phyloP scores from a whole-genome alignment of 176 grass and related monocot genomes.

The Phragmites australis region DNA sequence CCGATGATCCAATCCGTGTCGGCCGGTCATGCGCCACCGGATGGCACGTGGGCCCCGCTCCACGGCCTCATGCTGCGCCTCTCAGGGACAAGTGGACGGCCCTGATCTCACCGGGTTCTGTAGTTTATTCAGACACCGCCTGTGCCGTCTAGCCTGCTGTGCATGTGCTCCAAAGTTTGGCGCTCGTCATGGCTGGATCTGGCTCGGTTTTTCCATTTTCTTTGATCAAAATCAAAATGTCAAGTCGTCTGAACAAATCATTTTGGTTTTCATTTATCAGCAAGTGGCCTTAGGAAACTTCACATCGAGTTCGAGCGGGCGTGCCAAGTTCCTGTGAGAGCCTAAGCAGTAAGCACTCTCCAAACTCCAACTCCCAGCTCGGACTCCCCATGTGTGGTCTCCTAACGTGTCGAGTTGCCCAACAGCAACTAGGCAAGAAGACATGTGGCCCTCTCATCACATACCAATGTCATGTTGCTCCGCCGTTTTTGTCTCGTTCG shows the following conservation, averaged over 20 bases:
- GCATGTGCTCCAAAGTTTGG: conserved; percentile 30
- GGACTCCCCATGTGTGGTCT: conserved; percentile 48
- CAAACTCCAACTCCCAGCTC: too few species aligned
- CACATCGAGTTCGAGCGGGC: too few species aligned
- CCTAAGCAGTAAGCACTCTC: too few species aligned
- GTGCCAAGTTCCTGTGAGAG: too few species aligned
- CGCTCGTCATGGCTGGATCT: conserved; percentile 24
- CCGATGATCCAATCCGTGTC: conserved; percentile 45
- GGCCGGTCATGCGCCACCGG: conserved; percentile 24
- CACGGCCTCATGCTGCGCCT: background rate
- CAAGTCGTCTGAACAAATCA: too few species aligned
- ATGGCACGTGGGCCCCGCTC: background rate
- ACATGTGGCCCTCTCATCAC: conserved; percentile 47
- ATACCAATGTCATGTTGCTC: conserved; percentile 11
- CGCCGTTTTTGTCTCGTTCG: conserved; percentile 23
- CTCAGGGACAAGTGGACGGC: conserved; percentile 20
- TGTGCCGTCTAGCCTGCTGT: background rate
- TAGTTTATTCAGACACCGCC: conserved; percentile 5
- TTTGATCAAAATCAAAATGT: too few species aligned
- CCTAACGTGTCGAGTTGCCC: conserved; percentile 35
- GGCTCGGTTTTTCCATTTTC: background rate
- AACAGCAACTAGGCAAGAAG: background rate
- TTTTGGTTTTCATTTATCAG: too few species aligned
- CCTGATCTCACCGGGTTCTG: background rate
- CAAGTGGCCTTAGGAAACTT: too few species aligned